Percentiles rank a stretch among this genome's conserved stretches.
phyloP scores from a whole-genome alignment of 345 rosid species.

The Euphorbia lathyris region DNA sequence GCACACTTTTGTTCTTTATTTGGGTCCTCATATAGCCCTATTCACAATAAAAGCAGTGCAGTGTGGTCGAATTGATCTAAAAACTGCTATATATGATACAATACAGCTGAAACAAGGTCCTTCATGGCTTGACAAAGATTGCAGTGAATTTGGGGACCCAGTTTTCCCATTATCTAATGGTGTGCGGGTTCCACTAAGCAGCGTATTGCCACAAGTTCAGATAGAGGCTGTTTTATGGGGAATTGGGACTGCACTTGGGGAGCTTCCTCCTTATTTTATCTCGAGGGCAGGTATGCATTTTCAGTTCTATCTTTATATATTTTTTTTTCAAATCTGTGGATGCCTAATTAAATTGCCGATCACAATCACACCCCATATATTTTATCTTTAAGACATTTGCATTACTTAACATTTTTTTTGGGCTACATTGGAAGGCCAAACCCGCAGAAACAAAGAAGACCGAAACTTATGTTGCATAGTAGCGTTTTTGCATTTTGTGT shows the following conservation, averaged over 20 bases:
- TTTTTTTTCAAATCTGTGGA: not conserved
- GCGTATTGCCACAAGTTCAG: slow-evolving; percentile 91
- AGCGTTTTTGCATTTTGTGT: no score
- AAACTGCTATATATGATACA: slow-evolving; percentile 94
- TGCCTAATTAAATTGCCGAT: no score
- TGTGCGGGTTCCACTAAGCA: slow-evolving; percentile 74
- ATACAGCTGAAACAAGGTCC: slow-evolving; percentile 81
- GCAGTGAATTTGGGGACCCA: slow-evolving; percentile 80
- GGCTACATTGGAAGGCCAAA: no score
- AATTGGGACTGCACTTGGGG: slow-evolving; percentile 96
- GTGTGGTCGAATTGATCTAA: slow-evolving; percentile 89
- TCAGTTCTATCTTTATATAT: not conserved
- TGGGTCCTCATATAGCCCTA: slow-evolving; percentile 95
- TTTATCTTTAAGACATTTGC: no score
- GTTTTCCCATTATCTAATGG: slow-evolving; percentile 52
- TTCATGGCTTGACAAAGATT: slow-evolving; percentile 90
- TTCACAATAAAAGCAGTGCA: slow-evolving; percentile 92
- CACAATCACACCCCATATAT: no score
- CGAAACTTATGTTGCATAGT: no score
- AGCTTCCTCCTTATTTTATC: slow-evolving; percentile 99
- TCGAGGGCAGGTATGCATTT: slow-evolving; percentile 75
- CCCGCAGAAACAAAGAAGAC: no score
- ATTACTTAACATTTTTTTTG: no score
- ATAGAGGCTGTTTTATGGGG: slow-evolving; percentile 94
- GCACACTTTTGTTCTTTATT: slow-evolving; percentile 94